Evolutionary conservation across 345 rosid genomes (phyloP), one percentile per base, ranked within the genome.

Genomic region (Theobroma cacao): DNA sequence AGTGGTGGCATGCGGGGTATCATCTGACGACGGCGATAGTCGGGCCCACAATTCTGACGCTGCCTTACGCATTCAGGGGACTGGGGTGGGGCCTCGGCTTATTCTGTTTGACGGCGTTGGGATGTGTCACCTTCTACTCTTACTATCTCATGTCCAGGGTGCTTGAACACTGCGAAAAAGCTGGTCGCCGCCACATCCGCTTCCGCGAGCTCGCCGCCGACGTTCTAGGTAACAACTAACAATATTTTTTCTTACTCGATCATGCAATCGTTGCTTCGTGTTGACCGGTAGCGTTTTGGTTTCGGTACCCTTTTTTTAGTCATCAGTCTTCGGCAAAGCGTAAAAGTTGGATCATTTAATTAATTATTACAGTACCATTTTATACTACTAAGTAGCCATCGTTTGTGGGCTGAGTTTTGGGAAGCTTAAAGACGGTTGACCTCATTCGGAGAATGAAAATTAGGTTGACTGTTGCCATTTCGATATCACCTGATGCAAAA

Each of bases 171-270:
- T 95, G 97, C 77, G 98, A 93, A 80, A 93, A 89, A 76, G 86
- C 89, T 33, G 97, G 96, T 45, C 98, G 94, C 86, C 99, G 98
- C 58, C 99, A 93, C 80, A 93, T 95, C 70, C 86, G 99, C 38
- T 95, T 92, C 93, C 93, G 98, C n/a, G 99, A 95, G 79, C 92
- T 93, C 74, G 96, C 99, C 80, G 97, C 98, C 86, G 96, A 93
- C 64, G 92, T 95, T 73, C 84, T 95, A 67, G 99, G 98, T 91
- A 78, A 53, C 36, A 0, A 5, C 64, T 56, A 24, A 24, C 59
- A 2, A 53, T 2, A 4, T 3, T 36, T n/a, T 24, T 66, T 17
- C 18, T 30, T 45, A 26, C 14, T 47, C 1, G 38, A 26, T 47
- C 58, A 47, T 1, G 30, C 61, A 56, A 56, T 22, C 61, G 30